phyloP scores from a whole-genome alignment of 148 eudicot genomes.

The Chenopodium quinoa region DNA sequence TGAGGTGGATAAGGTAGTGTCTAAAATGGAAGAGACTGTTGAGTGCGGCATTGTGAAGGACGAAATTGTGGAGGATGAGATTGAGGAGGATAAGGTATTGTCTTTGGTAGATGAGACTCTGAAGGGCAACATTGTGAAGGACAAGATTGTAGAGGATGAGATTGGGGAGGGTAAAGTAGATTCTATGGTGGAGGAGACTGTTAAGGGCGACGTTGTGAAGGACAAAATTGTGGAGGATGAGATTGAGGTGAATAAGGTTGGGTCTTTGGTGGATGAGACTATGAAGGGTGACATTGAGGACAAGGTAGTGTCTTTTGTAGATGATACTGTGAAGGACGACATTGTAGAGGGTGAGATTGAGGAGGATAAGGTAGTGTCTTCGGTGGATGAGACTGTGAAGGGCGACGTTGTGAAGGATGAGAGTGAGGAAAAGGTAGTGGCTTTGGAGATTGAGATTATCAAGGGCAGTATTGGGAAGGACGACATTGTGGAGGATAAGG shows the following conservation, averaged over 20 bases:
- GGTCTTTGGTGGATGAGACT: background rate
- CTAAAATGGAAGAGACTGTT: background rate
- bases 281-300: background rate
- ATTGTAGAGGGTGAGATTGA: background rate
- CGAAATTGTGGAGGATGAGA: background rate
- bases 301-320: background rate
- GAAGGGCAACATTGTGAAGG: background rate
- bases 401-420: background rate
- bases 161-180: background rate
- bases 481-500: background rate
- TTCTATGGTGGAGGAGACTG: background rate
- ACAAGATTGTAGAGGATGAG: background rate
- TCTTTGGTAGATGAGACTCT: background rate
- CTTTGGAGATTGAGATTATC: too few relatives aligned
- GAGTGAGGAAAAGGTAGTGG: background rate
- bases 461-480: background rate
- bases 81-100: background rate
- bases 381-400: background rate
- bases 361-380: background rate
- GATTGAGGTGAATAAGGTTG: background rate
- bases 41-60: background rate
- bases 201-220: background rate
- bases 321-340: background rate
- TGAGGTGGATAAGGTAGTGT: background rate
- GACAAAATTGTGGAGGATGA: background rate